These are phyloP conservation scores for Apiotrichum brassicae DNA, from an alignment of 1,284 basidiomycete species.

Conservation along the genomic window DNA sequence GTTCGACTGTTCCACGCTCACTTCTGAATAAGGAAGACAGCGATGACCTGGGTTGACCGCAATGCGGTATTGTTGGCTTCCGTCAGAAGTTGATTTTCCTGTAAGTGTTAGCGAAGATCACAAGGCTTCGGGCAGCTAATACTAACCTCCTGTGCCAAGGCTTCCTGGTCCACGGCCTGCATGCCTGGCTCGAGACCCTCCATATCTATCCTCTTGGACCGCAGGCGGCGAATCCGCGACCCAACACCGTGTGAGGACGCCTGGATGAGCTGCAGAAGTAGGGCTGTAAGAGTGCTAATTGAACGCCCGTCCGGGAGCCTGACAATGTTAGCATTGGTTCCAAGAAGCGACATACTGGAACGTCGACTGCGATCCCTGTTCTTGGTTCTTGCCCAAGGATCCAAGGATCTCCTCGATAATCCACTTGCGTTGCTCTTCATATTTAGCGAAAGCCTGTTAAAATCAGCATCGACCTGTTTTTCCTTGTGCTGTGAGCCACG, in stretches of 20 bases:
- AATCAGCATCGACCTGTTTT: neutral
- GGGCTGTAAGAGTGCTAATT: constrained; percentile 84
- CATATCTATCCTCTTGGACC: constrained; percentile 57
- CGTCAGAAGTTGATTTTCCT: constrained; percentile 2
- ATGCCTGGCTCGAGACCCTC: constrained; percentile 37
- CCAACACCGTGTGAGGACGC: constrained; percentile 75
- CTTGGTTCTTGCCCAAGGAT: constrained; percentile 80
- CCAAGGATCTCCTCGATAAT: constrained; percentile 92
- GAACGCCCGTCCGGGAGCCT: constrained; percentile 54
- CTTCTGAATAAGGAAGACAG: constrained; percentile 76
- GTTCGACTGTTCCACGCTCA: constrained; percentile 28
- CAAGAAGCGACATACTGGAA: constrained; percentile 58
- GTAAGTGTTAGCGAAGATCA: neutral
- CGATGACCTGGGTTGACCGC: constrained; percentile 75
- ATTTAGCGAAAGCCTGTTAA: constrained; percentile 73
- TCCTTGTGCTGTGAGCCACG: constrained; percentile 44
- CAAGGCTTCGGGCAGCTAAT: neutral
- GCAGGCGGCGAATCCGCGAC: constrained; percentile 23
- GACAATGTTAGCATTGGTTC: neutral
- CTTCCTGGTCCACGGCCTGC: constrained; percentile 4
- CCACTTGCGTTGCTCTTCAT: constrained; percentile 85
- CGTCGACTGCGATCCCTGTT: constrained; percentile 77
- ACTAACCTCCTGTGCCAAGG: neutral
- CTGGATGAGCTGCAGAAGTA: constrained; percentile 91
- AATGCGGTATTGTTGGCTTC: constrained; percentile 59